Evolutionary conservation across 345 rosid species (phyloP).

Genomic region (Moringa oleifera): DNA sequence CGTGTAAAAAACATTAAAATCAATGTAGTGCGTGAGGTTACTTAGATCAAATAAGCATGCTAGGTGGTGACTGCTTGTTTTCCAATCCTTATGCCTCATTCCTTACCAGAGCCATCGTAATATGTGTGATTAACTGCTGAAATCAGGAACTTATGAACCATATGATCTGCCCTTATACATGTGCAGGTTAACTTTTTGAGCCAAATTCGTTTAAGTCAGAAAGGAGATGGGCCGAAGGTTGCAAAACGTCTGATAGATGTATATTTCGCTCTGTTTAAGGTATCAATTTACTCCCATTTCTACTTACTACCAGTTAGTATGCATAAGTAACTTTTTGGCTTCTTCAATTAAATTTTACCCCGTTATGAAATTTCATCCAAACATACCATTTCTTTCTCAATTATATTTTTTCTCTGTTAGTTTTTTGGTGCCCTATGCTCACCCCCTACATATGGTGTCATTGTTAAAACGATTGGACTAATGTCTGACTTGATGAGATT

Average conservation of each 20-base stretch:
- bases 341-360: not conserved
- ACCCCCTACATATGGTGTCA: not conserved
- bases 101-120: too few species aligned
- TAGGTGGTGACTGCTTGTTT: too few species aligned
- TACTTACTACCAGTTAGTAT: too few species aligned
- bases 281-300: slow-evolving; percentile 19
- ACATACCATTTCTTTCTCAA: not conserved
- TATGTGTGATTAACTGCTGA: too few species aligned
- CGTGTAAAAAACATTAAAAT: too few species aligned
- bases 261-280: slow-evolving; percentile 93
- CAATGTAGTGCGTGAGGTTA: too few species aligned
- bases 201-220: slow-evolving; percentile 67
- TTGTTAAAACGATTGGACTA: not conserved
- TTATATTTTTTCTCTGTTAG: not conserved
- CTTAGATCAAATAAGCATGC: too few species aligned
- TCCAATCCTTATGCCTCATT: too few species aligned
- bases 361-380: too few species aligned
- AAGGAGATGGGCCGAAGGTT: slow-evolving; percentile 86
- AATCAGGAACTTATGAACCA: too few species aligned
- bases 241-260: slow-evolving; percentile 90
- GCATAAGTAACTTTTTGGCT: not conserved
- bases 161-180: slow-evolving; percentile 7
- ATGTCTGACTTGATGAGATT: not conserved
- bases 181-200: slow-evolving; percentile 90
- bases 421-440: too few species aligned